Conservation (phyloP, 2,329 filamentous ascomycete genomes). For the Penicillium glabrum region DNA sequence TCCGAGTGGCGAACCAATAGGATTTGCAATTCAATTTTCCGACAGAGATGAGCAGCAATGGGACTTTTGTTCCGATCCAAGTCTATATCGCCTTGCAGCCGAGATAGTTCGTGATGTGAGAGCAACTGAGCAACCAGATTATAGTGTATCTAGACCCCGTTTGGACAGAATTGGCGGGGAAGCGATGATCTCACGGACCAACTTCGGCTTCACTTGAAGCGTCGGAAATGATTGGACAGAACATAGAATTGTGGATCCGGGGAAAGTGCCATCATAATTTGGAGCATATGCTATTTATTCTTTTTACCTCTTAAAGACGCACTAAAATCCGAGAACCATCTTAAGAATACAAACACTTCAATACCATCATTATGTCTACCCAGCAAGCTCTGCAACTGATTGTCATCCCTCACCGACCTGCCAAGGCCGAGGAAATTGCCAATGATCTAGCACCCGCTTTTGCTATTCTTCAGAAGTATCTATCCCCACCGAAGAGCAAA, state of each 20-base stretch:
- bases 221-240: neutral
- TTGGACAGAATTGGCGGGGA: neutral
- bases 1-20: neutral
- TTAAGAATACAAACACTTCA: neutral
- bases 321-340: neutral
- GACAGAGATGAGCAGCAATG: neutral
- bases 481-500: neutral
- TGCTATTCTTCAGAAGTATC: neutral
- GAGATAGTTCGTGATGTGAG: neutral
- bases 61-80: neutral
- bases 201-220: neutral
- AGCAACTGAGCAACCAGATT: neutral
- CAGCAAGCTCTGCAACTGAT: neutral
- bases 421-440: neutral
- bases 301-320: neutral
- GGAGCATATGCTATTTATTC: no score
- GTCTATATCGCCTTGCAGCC: neutral
- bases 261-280: neutral
- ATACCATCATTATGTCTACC: neutral
- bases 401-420: neutral
- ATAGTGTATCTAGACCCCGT: neutral
- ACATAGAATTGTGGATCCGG: neutral
- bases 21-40: neutral
- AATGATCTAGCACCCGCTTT: neutral
- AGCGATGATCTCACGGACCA: neutral